Evolutionary conservation across 331 rosid species (phyloP).

Genomic region (Ulmus americana): DNA sequence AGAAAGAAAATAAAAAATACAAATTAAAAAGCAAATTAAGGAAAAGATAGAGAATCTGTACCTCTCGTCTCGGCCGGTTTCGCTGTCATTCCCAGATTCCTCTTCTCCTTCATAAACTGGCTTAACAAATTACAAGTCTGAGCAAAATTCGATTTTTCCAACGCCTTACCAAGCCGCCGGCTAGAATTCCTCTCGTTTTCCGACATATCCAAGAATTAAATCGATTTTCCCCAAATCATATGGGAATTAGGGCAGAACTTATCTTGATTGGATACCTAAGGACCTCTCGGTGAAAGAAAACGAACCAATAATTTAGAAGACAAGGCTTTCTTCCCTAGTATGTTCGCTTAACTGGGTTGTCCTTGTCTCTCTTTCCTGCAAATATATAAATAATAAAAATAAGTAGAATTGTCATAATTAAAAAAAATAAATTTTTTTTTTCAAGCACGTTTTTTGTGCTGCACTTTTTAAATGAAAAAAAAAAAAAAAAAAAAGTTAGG

Average conservation of each 20-base stretch:
- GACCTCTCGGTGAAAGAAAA: too few relatives aligned
- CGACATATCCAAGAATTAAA: not conserved
- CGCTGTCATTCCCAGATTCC: conserved; percentile 29
- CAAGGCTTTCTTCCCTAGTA: conserved; percentile 1
- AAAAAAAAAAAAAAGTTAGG: not conserved
- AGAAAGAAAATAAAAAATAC: not conserved
- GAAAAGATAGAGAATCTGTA: not conserved
- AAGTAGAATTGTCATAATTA: too few relatives aligned
- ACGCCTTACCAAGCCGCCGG: conserved; percentile 26
- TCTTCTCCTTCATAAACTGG: conserved; percentile 73
- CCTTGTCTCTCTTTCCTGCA: conserved; percentile 26
- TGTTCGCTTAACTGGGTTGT: conserved; percentile 27
- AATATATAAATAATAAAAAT: not conserved
- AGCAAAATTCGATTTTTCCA: conserved; percentile 62
- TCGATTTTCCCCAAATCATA: too few relatives aligned
- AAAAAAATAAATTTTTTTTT: not conserved
- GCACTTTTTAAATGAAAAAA: not conserved
- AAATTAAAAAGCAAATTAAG: not conserved
- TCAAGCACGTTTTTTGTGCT: conserved; percentile 62
- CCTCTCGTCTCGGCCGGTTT: conserved; percentile 45
- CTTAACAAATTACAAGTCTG: conserved; percentile 68
- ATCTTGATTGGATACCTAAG: too few relatives aligned
- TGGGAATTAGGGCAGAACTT: too few relatives aligned
- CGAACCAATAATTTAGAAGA: not conserved
- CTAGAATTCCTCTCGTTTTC: not conserved